A percentile compares a stretch with the other conserved stretches of the same genome.
Conservation (phyloP, 495 filamentous ascomycete species). For the Neurospora sp. region DNA sequence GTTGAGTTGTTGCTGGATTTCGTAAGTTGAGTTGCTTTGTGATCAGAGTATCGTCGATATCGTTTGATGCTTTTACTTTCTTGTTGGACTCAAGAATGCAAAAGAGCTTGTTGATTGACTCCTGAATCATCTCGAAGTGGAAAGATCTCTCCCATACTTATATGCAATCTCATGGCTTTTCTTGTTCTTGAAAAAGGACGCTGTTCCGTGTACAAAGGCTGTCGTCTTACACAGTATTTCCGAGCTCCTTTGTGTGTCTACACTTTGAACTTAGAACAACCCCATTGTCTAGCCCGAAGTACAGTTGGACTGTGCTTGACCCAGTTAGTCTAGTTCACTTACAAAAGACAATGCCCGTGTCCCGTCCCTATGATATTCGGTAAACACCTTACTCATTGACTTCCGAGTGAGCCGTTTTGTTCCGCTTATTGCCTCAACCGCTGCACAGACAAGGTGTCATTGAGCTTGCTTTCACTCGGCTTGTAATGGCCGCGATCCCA, state of each 20-base stretch:
- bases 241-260: neutral
- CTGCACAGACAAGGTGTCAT: neutral
- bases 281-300: neutral
- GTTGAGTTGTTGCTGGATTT: neutral
- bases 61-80: neutral
- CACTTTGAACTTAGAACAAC: neutral
- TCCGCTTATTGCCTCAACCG: neutral
- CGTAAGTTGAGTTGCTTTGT: neutral
- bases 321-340: neutral
- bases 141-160: neutral
- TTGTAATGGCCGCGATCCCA: neutral
- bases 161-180: neutral
- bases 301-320: neutral
- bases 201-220: neutral
- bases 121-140: neutral
- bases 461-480: neutral
- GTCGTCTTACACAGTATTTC: neutral
- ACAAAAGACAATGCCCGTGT: neutral
- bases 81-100: neutral
- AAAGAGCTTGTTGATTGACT: neutral
- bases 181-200: neutral
- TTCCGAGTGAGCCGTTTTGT: neutral
- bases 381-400: neutral
- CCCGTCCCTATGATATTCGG: neutral
- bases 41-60: neutral